Conservation (phyloP, 768 basidiomycete species). For the Boletales sp. region DNA sequence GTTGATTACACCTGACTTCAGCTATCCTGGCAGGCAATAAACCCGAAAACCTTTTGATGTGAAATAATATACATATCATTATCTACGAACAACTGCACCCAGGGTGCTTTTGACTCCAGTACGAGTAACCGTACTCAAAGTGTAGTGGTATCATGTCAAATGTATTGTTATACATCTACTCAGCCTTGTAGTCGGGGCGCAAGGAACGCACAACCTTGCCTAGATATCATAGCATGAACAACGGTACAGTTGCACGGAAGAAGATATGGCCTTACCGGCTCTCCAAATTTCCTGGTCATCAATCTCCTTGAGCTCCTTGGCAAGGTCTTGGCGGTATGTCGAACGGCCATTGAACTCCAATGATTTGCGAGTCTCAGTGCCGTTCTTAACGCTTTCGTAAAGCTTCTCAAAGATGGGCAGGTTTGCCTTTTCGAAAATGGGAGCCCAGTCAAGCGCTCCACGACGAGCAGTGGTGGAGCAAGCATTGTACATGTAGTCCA, state of each 20-base stretch:
- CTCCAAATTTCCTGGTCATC: constrained; percentile 99
- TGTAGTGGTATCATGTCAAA: not conserved
- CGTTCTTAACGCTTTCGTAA: constrained; percentile 91
- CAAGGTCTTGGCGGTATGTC: constrained; percentile 92
- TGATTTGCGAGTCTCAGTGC: constrained; percentile 94
- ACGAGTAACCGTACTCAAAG: constrained; percentile 10
- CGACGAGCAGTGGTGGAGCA: constrained; percentile 99
- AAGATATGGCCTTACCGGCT: constrained; percentile 54
- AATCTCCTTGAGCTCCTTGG: constrained; percentile 89
- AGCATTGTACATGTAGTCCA: constrained; percentile 99
- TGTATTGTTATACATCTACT: constrained; percentile 27
- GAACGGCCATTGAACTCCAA: constrained; percentile 92
- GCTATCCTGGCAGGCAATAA: too few species aligned
- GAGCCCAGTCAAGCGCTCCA: constrained; percentile 99
- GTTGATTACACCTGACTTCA: too few species aligned
- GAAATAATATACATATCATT: constrained; percentile 16
- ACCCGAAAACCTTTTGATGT: too few species aligned
- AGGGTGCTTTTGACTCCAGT: constrained; percentile 24
- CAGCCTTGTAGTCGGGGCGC: constrained; percentile 80
- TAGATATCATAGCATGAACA: constrained; percentile 17
- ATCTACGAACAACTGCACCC: constrained; percentile 19
- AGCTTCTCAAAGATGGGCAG: constrained; percentile 91
- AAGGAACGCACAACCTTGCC: constrained; percentile 90
- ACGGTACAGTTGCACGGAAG: not conserved
- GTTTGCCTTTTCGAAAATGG: constrained; percentile 93